phyloP scores from a whole-genome alignment of 352 stramenopile genomes.

The Phytophthora fragariaefolia region DNA sequence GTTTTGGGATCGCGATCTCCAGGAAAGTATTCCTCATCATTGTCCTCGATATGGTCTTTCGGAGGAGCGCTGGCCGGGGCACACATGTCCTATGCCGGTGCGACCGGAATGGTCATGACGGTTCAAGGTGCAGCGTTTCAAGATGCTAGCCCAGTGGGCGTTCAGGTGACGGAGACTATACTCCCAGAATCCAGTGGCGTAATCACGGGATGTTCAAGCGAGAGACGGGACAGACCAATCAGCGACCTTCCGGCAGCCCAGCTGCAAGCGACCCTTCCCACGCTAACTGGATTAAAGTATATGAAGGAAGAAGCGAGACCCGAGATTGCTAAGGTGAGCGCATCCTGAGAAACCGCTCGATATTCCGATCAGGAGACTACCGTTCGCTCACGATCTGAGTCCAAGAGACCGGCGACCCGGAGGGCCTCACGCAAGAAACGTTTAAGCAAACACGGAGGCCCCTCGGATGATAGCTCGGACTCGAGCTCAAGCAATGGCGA shows the following conservation, averaged over 20 bases:
- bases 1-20: background rate
- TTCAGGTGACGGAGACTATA: background rate
- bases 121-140: background rate
- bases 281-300: too few relatives aligned
- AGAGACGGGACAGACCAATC: too few relatives aligned
- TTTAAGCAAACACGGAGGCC: background rate
- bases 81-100: background rate
- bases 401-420: background rate
- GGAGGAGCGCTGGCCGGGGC: background rate
- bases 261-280: background rate
- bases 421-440: background rate
- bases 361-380: background rate
- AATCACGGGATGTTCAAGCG: background rate
- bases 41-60: slow-evolving; percentile 1
- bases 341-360: too few relatives aligned
- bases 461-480: background rate
- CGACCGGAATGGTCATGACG: background rate
- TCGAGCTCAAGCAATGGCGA: background rate
- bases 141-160: background rate
- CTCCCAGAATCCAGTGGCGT: background rate
- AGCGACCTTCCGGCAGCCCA: background rate
- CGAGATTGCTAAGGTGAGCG: background rate
- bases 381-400: background rate
- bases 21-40: background rate
- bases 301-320: background rate